These are phyloP conservation scores for Ustilago trichophora DNA, from an alignment of 1,284 basidiomycete genomes.

Conservation along the genomic window DNA sequence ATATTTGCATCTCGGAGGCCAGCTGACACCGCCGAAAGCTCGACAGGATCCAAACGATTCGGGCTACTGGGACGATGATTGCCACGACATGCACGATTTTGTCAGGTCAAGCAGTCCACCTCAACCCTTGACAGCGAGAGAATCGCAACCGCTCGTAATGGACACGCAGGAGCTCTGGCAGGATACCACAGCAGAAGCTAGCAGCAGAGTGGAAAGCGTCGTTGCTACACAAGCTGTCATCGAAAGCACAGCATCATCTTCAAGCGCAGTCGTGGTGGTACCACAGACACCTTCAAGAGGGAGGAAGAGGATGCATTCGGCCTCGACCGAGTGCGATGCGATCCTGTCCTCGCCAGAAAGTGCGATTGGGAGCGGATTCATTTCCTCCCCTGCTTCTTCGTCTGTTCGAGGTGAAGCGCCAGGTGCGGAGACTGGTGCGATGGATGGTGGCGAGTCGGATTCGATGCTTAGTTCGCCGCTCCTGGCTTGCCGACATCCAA, in stretches of 20 bases:
- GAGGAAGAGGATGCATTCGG: constrained; percentile 20
- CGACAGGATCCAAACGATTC: constrained; percentile 22
- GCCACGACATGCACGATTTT: constrained; percentile 37
- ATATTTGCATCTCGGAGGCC: constrained; percentile 34
- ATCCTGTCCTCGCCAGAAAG: constrained; percentile 25
- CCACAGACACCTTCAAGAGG: constrained; percentile 28
- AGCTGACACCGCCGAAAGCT: constrained; percentile 19
- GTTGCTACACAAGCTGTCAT: constrained; percentile 16
- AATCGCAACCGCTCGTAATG: constrained; percentile 29
- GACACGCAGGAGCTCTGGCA: constrained; percentile 35
- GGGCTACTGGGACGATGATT: constrained; percentile 41
- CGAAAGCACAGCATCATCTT: not conserved
- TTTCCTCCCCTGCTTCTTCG: constrained; percentile 45
- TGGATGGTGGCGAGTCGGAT: constrained; percentile 7
- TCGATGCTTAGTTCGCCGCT: constrained; percentile 18
- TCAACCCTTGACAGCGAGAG: constrained; percentile 2
- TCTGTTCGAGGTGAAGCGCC: constrained; percentile 8
- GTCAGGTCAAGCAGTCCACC: constrained; percentile 32
- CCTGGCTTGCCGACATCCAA: not conserved
- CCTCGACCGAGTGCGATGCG: constrained; percentile 1
- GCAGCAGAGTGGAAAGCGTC: not conserved
- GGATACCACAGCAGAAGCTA: not conserved
- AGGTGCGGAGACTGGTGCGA: not conserved
- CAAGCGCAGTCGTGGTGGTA: constrained; percentile 22
- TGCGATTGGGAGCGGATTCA: constrained; percentile 28